Evolutionary conservation across 2,329 filamentous ascomycete genomes (phyloP), one percentile per base, ranked within the genome.

Genomic region (Orbilia quercus): DNA sequence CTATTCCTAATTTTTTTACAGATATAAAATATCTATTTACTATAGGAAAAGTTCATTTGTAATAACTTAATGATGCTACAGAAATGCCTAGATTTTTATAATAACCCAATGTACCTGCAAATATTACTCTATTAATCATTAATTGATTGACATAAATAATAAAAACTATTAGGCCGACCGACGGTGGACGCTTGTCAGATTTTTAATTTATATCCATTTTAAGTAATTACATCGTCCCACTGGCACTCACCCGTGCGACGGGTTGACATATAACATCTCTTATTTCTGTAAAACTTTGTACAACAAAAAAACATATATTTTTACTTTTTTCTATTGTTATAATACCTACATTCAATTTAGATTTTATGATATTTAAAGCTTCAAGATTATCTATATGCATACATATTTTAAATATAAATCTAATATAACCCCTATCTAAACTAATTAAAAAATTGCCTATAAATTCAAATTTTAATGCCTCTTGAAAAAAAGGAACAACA

Each of bases 271-370:
- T 57, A 40, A 57, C 51, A 40, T 44, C 38, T 59, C 28, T 59
- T 47, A 44, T 44, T 59, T 59, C 22, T 40, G 31, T 44, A 47
- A 47, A 59, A 59, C 22, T 44, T 44, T 59, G 36, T 28, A 44
- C 54, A 28, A 44, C 38, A 44, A 44, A 45, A 44, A 14, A 59
- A 59, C 28, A 59, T 57, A 7, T 57, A 40, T 57, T 57, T 57
- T 22, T 51, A 51, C 20, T 34, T 51, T 51, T 22, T 51, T 51
- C 47, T 28, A 28, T 51, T 51, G 47, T 57, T 38, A 40, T 25
- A 57, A 34, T 44, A 57, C 31, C 38, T 25, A 38, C 51, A 57
- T 40, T 57, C 51, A 57, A 40, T 57, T 57, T 57, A 57, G 51
- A 57, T 38, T 57, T 38, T 57, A 57, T 40, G n/a, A 20, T 57